These are phyloP conservation scores for Erythrophleum ivorense DNA, from an alignment of 331 rosid species.

Conservation along the genomic window DNA sequence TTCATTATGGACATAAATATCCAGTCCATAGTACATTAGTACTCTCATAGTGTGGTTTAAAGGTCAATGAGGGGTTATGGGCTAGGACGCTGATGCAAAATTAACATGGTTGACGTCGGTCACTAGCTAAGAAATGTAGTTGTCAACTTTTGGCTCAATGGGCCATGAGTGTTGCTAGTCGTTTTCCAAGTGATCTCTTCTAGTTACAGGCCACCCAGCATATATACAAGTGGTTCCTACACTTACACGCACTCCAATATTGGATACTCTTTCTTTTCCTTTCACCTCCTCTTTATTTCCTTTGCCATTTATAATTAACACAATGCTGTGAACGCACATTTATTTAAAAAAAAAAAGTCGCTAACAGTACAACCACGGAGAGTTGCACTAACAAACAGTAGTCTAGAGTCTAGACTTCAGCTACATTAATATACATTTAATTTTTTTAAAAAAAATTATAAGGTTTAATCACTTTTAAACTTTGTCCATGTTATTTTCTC, in stretches of 20 bases:
- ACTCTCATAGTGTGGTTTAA: not conserved
- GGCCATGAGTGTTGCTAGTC: conserved; percentile 20
- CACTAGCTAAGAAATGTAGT: not conserved
- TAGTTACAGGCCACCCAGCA: not conserved
- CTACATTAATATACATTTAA: not conserved
- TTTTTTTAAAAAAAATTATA: not conserved
- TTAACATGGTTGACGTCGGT: not conserved
- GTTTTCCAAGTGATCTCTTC: conserved; percentile 14
- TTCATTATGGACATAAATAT: not conserved
- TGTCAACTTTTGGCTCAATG: conserved; percentile 28
- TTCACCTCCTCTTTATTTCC: not conserved
- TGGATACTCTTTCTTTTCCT: not conserved
- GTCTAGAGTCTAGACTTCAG: not conserved
- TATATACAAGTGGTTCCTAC: not conserved
- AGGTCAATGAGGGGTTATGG: conserved; percentile 6
- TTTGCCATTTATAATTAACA: not conserved
- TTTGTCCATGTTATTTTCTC: not conserved
- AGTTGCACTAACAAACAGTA: not conserved
- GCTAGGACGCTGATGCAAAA: not conserved
- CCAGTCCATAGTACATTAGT: not conserved
- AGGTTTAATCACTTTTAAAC: too few relatives aligned
- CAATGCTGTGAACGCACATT: not conserved
- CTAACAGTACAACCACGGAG: not conserved
- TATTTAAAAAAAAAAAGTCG: not conserved
- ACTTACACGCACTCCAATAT: conserved; percentile 7